Evolutionary conservation across 169 alveolate genomes (phyloP), one percentile per base, ranked within the genome.

Genomic region (Plasmodium billcollinsi): DNA sequence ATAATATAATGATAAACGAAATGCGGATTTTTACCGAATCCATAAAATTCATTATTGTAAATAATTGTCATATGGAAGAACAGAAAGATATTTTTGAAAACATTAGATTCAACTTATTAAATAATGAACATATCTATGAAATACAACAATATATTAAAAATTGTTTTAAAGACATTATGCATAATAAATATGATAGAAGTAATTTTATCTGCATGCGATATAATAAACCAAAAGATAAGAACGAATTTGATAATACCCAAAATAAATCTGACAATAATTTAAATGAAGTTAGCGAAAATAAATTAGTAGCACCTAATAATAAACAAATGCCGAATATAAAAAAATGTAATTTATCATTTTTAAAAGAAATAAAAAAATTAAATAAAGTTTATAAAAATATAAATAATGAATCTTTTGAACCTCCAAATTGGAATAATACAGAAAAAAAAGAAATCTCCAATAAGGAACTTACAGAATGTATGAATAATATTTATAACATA

Each of bases 381-480:
- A 80, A 80, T 62, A 83, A 80, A 67, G 52, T 69, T 54, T 69
- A 69, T 45, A 66, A 80, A 67, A 80, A 21, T 63, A 52, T 80
- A 80, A 69, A 80, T 69, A 80, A 65, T 24, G 89, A 78, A 78
- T 73, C 89, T 50, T 78, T 78, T 78, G 89, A 78, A 65, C 89
- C 89, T 1, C 89, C 89, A 4, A 59, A 65, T 56, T 11, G 65
- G 26, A 67, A 39, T 65, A 72, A 50, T 15, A 62, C 47, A 52
- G 50, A 21, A 18, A 78, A 78, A 65, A 43, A 65, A 66, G 26
- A 49, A 43, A 63, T 75, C 15, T 65, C 89, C 43, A 6, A 18
- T 33, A 78, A 78, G 47, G 26, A 20, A 26, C 33, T 78, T 29
- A 78, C 76, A 4, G 66, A 65, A 65, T 54, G 83, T 15, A 80